Percentiles rank a stretch among this genome's conserved stretches.
These are phyloP conservation scores for Ettlia oleoabundans DNA, from an alignment of 139 green algal genomes.

Conservation along the genomic window DNA sequence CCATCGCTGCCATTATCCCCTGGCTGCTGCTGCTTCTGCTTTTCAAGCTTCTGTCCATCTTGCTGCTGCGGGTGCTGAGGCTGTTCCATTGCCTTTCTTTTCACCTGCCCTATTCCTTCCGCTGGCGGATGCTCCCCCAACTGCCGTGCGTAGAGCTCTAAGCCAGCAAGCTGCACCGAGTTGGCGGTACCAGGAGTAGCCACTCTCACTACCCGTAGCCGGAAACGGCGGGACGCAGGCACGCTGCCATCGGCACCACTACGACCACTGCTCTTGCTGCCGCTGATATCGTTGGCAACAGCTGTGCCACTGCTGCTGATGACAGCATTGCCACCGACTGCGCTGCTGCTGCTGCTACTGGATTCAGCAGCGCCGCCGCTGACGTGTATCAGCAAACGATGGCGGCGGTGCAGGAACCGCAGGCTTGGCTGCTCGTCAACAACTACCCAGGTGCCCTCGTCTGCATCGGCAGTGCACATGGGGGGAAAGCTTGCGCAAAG, in stretches of 20 bases:
- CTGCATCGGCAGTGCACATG: neutral
- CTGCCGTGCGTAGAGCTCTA: constrained; percentile 54
- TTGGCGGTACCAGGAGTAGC: constrained; percentile 61
- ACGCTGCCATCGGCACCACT: no score
- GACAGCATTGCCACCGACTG: no score
- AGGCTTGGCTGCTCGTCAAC: constrained; percentile 54
- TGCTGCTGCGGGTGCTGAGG: neutral
- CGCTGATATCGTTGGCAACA: no score
- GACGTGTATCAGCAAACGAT: constrained; percentile 49
- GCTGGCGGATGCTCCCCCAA: no score
- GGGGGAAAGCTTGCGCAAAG: neutral
- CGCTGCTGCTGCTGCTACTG: no score
- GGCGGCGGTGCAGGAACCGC: constrained; percentile 52
- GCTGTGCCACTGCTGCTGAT: no score
- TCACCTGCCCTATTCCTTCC: no score
- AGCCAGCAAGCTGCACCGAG: constrained; percentile 72
- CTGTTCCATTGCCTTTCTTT: neutral
- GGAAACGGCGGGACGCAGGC: constrained; percentile 40
- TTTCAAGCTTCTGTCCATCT: neutral
- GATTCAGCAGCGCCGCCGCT: no score
- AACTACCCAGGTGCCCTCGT: constrained; percentile 31
- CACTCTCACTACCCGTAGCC: constrained; percentile 57
- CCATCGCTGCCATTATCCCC: neutral
- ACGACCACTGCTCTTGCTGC: no score
- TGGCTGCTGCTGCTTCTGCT: neutral